Base-by-base conservation (phyloP, 495 filamentous ascomycete genomes). In the Neurospora discreta region DNA sequence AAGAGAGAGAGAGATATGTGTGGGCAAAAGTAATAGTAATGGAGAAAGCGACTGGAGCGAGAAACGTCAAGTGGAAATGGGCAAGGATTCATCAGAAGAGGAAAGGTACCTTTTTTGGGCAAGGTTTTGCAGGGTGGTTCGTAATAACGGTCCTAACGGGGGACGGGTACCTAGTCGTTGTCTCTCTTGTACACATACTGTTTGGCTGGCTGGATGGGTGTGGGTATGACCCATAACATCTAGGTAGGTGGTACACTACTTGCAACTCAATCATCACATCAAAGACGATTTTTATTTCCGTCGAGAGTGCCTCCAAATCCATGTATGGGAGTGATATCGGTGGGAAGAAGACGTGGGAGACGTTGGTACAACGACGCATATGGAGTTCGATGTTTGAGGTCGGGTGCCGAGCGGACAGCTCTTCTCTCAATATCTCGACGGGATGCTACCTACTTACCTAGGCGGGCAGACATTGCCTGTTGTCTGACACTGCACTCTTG, bases 11-110 rank as follows among this genome's bases (percentile, higher is more conserved):
- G 75, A 65, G 23, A 30, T 33, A 76, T 78, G 74, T 77, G 79
- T 79, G 78, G 75, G 78, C 73, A 71, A 75, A 73, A 70, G 78
- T 78, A 75, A 83, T 79, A 38, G 6, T 7, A 76, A 84, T 78
- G 77, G 83, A 80, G 72, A 82, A 80, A 33, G 79, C 73, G 70
- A 77, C 70, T 44, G 44, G 72, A 69, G 77, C 69, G 69, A 74
- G 77, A 75, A 76, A 74, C 75, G 75, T 75, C 78, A 76, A 36
- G 72, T 71, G 67, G 68, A 39, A 71, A 52, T 39, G 70, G 70
- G 71, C 71, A 75, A 73, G 76, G 68, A 70, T 65, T 65, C 52
- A 65, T 65, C 52, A 65, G 52, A 65, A 60, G 52, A 70, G 68
- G 70, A 65, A 71, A 43, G 68, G 68, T 38, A 75, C 52, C 52